phyloP scores from a whole-genome alignment of 768 basidiomycete genomes.

The Macrolepiota albuminosa region DNA sequence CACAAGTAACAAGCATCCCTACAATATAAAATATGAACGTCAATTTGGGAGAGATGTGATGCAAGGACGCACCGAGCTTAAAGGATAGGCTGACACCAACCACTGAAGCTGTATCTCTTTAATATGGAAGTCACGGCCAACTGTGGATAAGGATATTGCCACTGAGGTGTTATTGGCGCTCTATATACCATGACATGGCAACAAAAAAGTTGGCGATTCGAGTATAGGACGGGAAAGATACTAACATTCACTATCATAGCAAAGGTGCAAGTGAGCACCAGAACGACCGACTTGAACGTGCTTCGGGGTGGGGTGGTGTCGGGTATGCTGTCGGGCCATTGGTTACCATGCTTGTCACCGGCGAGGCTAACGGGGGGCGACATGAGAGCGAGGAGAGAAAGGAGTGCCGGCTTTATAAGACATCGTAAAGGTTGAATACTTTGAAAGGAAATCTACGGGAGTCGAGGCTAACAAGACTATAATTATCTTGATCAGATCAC shows the following conservation, averaged over 20 bases:
- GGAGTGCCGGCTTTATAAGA: neutral
- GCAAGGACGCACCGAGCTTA: conserved; percentile 50
- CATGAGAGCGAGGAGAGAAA: conserved; percentile 4
- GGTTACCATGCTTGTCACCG: conserved; percentile 9
- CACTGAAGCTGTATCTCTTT: conserved; percentile 55
- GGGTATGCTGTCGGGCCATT: neutral
- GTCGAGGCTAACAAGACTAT: neutral
- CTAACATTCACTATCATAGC: conserved; percentile 23
- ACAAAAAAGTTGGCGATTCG: neutral
- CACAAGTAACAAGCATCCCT: conserved; percentile 78
- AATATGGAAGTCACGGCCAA: conserved; percentile 45
- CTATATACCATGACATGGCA: conserved; percentile 18
- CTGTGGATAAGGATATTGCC: conserved; percentile 47
- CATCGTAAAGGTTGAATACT: conserved; percentile 1
- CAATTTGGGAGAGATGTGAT: neutral
- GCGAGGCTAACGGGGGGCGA: conserved; percentile 6
- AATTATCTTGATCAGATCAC: conserved; percentile 7
- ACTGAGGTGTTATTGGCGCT: conserved; percentile 41
- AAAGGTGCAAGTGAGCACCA: conserved; percentile 23
- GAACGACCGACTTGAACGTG: conserved; percentile 16
- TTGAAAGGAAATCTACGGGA: neutral
- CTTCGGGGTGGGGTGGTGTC: conserved; percentile 9
- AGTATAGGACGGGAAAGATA: neutral
- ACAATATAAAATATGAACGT: neutral
- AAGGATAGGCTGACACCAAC: conserved; percentile 61